phyloP scores from a whole-genome alignment of 1,284 basidiomycete species.

The Moesziomyces antarcticus region DNA sequence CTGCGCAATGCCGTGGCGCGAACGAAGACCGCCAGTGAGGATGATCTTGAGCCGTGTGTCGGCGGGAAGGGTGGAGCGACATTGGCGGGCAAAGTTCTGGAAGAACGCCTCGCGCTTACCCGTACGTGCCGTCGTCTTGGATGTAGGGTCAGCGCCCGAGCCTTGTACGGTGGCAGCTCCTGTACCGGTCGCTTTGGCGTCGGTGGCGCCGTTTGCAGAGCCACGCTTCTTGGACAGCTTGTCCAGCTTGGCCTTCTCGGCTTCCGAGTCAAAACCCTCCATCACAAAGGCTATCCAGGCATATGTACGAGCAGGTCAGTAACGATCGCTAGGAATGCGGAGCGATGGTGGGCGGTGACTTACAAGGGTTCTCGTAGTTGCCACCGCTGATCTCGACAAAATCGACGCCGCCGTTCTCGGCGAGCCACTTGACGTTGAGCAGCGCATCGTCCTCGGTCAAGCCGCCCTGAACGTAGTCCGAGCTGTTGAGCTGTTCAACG shows the following conservation, averaged over 20 bases:
- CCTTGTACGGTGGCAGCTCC: slow-evolving; percentile 23
- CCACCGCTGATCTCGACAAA: slow-evolving; percentile 89
- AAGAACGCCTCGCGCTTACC: slow-evolving; percentile 71
- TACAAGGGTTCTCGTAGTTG: slow-evolving; percentile 83
- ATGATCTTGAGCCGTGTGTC: slow-evolving; percentile 72
- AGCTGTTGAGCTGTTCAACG: slow-evolving; percentile 73
- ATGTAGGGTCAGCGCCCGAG: slow-evolving; percentile 27
- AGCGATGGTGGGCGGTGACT: slow-evolving; percentile 21
- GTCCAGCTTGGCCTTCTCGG: slow-evolving; percentile 44
- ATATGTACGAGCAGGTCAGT: slow-evolving; percentile 1
- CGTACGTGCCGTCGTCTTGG: slow-evolving; percentile 35
- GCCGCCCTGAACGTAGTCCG: slow-evolving; percentile 78
- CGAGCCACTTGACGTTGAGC: slow-evolving; percentile 75
- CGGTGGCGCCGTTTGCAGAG: slow-evolving; percentile 9
- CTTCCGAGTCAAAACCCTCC: slow-evolving; percentile 65
- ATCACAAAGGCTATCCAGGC: slow-evolving; percentile 47
- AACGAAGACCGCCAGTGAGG: slow-evolving; percentile 82
- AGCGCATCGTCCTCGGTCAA: slow-evolving; percentile 73
- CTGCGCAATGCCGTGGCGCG: slow-evolving; percentile 73
- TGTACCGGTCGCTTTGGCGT: slow-evolving; percentile 15
- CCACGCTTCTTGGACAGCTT: slow-evolving; percentile 26
- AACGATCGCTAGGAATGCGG: neutral
- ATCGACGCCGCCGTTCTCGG: slow-evolving; percentile 76
- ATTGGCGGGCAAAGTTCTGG: slow-evolving; percentile 68
- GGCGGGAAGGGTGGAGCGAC: slow-evolving; percentile 58